These are phyloP conservation scores for Persicaria maculosa DNA, from an alignment of 148 eudicot species.

Conservation along the genomic window DNA sequence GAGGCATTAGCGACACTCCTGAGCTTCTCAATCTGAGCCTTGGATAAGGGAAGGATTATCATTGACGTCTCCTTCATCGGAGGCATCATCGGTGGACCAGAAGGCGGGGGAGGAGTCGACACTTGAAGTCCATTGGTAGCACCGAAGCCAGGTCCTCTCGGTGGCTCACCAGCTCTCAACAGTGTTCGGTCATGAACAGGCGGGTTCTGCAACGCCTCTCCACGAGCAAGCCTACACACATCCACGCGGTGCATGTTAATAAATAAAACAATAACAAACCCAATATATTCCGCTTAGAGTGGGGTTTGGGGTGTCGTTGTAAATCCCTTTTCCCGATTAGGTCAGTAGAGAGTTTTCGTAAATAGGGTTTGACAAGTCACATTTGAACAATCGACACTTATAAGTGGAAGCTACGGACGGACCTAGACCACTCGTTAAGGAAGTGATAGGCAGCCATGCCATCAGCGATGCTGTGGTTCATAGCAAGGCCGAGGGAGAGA, in stretches of 20 bases:
- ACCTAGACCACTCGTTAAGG: not conserved
- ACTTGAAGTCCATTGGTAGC: not conserved
- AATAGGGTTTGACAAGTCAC: too few species aligned
- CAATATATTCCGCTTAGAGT: too few species aligned
- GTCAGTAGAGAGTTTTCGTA: too few species aligned
- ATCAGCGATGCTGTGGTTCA: not conserved
- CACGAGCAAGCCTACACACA: not conserved
- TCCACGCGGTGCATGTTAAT: too few species aligned
- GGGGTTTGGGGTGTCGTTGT: too few species aligned
- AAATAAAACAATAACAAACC: too few species aligned
- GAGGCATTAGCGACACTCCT: not conserved
- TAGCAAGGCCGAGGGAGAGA: not conserved
- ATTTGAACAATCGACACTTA: too few species aligned
- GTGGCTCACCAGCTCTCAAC: not conserved
- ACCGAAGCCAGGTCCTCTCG: not conserved
- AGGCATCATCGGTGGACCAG: not conserved
- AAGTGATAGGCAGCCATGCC: slow-evolving; percentile 2
- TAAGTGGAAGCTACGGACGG: not conserved
- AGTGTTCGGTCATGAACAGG: not conserved
- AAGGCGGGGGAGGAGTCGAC: too few species aligned
- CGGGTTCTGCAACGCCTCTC: not conserved
- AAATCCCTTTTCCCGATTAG: too few species aligned
- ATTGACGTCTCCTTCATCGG: slow-evolving; percentile 1
- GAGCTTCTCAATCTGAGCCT: slow-evolving; percentile 4
- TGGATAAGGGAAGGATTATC: not conserved